These are phyloP conservation scores for Pseudevernia furfuracea DNA, from an alignment of 495 filamentous ascomycete genomes.

Conservation along the genomic window DNA sequence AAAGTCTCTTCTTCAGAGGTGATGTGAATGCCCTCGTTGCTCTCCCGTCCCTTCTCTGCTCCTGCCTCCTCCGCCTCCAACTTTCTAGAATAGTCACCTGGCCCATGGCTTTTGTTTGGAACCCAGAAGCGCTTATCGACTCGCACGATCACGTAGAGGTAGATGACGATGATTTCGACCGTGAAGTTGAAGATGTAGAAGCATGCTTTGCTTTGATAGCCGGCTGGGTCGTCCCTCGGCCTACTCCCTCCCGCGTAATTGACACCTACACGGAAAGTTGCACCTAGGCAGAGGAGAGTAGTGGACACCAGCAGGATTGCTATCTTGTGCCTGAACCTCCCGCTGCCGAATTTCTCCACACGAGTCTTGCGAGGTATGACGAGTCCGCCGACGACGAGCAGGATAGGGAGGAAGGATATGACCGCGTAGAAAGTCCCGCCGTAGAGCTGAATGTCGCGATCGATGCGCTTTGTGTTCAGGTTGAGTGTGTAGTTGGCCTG, in stretches of 20 bases:
- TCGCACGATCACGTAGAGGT: constrained; percentile 52
- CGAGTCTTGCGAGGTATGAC: constrained; percentile 41
- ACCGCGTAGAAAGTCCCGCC: constrained; percentile 59
- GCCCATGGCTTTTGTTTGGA: constrained; percentile 38
- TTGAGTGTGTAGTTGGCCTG: constrained; percentile 61
- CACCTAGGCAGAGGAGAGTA: constrained; percentile 58
- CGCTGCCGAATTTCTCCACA: constrained; percentile 64
- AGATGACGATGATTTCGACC: constrained; percentile 62
- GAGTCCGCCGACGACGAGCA: constrained; percentile 48
- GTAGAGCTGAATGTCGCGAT: constrained; percentile 59
- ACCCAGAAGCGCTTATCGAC: constrained; percentile 70
- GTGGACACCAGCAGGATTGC: constrained; percentile 50
- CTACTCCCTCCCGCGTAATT: constrained; percentile 43
- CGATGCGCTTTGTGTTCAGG: constrained; percentile 39
- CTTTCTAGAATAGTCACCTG: constrained; percentile 28
- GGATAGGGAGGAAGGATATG: constrained; percentile 67
- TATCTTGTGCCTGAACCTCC: constrained; percentile 57
- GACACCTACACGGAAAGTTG: constrained; percentile 56
- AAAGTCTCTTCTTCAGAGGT: constrained; percentile 26
- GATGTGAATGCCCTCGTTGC: constrained; percentile 9
- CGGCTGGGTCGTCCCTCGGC: constrained; percentile 49
- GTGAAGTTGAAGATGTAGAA: constrained; percentile 78
- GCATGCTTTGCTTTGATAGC: constrained; percentile 59
- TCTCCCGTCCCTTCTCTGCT: neutral
- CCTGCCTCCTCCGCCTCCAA: neutral